Conservation (phyloP, 495 filamentous ascomycete species). For the Trichocladium antarcticum region DNA sequence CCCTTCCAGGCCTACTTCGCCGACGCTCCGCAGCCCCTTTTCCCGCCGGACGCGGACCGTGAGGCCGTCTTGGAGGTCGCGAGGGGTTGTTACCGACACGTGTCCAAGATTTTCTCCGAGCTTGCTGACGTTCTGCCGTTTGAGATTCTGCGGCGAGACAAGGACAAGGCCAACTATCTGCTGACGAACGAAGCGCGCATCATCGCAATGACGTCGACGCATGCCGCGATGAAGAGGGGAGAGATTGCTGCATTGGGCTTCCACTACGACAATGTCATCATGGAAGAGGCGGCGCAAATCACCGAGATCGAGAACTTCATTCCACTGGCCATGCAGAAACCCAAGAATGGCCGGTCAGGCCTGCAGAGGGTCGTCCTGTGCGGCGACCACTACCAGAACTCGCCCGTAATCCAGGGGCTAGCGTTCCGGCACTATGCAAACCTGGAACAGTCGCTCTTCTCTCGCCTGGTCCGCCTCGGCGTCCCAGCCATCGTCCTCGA, state of each 20-base stretch:
- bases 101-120: constrained; percentile 84
- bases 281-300: constrained; percentile 98
- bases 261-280: constrained; percentile 93
- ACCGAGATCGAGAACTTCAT: constrained; percentile 98
- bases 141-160: constrained; percentile 75
- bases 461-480: constrained; percentile 76
- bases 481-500: constrained; percentile 85
- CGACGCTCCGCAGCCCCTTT: constrained; percentile 76
- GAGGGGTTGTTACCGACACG: constrained; percentile 79
- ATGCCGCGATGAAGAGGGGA: constrained; percentile 91
- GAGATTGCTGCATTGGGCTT: constrained; percentile 89
- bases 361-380: constrained; percentile 85
- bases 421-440: constrained; percentile 96
- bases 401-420: constrained; percentile 86
- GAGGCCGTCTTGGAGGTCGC: constrained; percentile 67
- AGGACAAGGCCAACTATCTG: constrained; percentile 91
- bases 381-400: constrained; percentile 95
- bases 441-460: constrained; percentile 89
- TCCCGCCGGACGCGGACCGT: constrained; percentile 50
- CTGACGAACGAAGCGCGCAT: constrained; percentile 90
- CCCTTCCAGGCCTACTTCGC: constrained; percentile 87
- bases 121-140: constrained; percentile 90
- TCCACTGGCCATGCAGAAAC: constrained; percentile 77
- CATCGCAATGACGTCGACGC: constrained; percentile 95
- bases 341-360: constrained; percentile 57